phyloP scores from a whole-genome alignment of 192 early-diverging fungal species.

The Spinellus fusiger region DNA sequence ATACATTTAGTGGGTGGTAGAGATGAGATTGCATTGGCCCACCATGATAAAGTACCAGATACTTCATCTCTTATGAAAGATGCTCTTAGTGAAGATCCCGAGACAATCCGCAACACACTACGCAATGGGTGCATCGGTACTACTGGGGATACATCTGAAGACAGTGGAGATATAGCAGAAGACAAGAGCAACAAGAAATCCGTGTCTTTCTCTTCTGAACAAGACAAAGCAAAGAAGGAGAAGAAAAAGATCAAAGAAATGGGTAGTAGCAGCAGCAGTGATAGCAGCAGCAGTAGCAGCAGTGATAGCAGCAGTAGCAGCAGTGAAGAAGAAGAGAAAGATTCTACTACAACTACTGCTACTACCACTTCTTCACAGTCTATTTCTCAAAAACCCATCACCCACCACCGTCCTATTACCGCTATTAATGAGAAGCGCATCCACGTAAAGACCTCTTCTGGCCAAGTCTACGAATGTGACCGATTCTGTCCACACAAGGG shows the following conservation, averaged over 20 bases:
- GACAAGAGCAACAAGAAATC: too few species aligned
- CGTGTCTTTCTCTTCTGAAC: too few species aligned
- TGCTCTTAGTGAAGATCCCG: background rate
- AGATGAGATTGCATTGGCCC: too few species aligned
- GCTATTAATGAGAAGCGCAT: constrained; percentile 29
- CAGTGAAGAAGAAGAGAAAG: background rate
- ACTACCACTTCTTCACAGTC: too few species aligned
- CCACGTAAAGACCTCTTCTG: constrained; percentile 32
- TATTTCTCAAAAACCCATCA: background rate
- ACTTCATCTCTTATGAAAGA: too few species aligned
- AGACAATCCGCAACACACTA: constrained; percentile 5
- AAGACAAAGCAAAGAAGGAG: background rate
- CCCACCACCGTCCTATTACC: constrained; percentile 3
- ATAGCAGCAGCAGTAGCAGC: background rate
- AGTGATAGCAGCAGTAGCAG: background rate
- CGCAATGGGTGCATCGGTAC: constrained; percentile 6
- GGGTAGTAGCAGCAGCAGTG: background rate
- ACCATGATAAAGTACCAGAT: too few species aligned
- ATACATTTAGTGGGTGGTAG: too few species aligned
- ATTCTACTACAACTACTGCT: too few species aligned
- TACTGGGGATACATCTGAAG: too few species aligned
- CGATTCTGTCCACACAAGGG: constrained; percentile 45
- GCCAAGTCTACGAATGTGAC: constrained; percentile 41
- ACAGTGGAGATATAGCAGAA: too few species aligned
- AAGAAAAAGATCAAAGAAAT: background rate